Percentiles rank a stretch among this genome's conserved stretches.
phyloP scores from a whole-genome alignment of 768 basidiomycete genomes.

The Leccinum longicurvipes region DNA sequence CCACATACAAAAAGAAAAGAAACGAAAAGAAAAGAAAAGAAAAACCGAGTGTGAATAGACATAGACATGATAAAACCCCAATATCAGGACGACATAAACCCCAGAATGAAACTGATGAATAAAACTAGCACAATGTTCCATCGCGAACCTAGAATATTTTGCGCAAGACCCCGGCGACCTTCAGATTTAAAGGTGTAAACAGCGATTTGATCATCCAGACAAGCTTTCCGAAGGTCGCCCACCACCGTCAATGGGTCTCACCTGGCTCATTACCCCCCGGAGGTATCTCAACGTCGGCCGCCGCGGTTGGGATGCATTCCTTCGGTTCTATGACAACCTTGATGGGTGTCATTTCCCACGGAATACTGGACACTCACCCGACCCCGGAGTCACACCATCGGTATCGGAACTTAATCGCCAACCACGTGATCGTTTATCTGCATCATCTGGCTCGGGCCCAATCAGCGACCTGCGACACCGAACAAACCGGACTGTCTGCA shows the following conservation, averaged over 20 bases:
- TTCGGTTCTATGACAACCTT: constrained; percentile 14
- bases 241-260: constrained; percentile 43
- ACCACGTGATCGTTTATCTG: constrained; percentile 3
- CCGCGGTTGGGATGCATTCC: constrained; percentile 2
- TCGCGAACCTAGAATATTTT: constrained; percentile 35
- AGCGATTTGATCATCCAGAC: constrained; percentile 41
- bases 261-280: constrained; percentile 14
- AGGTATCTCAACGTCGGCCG: background rate
- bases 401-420: background rate
- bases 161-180: constrained; percentile 47
- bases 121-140: constrained; percentile 24
- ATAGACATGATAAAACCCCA: constrained; percentile 14
- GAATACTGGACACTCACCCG: constrained; percentile 12
- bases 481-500: constrained; percentile 8
- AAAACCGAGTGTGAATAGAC: constrained; percentile 11
- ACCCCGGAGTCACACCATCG: background rate
- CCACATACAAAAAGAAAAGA: constrained; percentile 23
- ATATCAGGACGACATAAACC: constrained; percentile 22
- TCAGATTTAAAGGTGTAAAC: constrained; percentile 41
- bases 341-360: constrained; percentile 5
- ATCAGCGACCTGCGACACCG: constrained; percentile 9
- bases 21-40: no score
- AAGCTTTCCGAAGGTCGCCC: constrained; percentile 46
- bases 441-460: constrained; percentile 7
- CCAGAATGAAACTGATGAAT: constrained; percentile 22